phyloP scores from a whole-genome alignment of 129 eudicot genomes.

The Oenanthe sinensis region DNA sequence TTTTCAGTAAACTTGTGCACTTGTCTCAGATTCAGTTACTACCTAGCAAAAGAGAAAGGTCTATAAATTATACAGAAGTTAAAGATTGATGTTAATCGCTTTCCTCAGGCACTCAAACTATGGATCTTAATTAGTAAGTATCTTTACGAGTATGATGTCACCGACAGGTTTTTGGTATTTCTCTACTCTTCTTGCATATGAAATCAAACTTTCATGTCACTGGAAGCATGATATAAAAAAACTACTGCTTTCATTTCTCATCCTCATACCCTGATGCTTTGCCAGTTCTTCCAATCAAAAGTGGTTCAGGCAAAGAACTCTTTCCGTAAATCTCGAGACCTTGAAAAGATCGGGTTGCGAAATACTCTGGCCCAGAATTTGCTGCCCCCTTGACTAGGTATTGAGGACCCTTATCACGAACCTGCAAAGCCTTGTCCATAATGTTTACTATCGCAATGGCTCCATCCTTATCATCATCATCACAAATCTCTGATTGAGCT shows the following conservation, averaged over 20 bases:
- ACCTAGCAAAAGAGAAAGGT: not conserved
- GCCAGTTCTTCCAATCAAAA: constrained; percentile 66
- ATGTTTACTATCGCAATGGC: constrained; percentile 43
- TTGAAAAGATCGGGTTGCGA: constrained; percentile 62
- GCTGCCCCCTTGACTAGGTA: constrained; percentile 40
- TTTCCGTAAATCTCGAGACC: constrained; percentile 65
- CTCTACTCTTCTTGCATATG: constrained; percentile 1
- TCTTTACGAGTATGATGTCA: not conserved
- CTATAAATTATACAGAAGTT: not conserved
- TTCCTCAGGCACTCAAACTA: not conserved
- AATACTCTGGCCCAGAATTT: constrained; percentile 64
- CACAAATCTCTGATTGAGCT: constrained; percentile 25
- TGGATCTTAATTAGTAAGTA: not conserved
- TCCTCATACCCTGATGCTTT: constrained; percentile 76
- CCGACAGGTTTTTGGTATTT: not conserved
- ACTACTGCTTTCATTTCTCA: too few relatives aligned
- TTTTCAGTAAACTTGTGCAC: too few relatives aligned
- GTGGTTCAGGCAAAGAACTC: constrained; percentile 45
- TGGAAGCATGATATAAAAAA: not conserved
- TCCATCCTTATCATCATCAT: constrained; percentile 42
- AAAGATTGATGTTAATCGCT: not conserved
- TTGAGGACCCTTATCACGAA: constrained; percentile 35
- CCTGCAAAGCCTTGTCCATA: constrained; percentile 55
- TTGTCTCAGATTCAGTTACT: too few relatives aligned
- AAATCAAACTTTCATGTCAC: not conserved